Evolutionary conservation across 2,329 filamentous ascomycete genomes (phyloP).

Genomic region (Alternaria ventricosa): DNA sequence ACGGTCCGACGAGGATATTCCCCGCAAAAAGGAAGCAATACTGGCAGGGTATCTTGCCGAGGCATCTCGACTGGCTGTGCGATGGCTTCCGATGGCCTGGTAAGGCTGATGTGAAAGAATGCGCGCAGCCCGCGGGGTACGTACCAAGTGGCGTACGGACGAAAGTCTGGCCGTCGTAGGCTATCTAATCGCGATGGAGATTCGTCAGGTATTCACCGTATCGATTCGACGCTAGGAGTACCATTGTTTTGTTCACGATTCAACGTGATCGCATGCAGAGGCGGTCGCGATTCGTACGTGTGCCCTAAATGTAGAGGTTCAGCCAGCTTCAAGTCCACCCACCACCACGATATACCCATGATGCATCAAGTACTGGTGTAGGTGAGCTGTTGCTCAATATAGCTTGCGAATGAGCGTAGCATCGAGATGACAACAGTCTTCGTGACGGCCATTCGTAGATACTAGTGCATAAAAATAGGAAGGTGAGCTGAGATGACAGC

Average conservation of each 20-base stretch:
- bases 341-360: not conserved
- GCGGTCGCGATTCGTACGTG: not conserved
- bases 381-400: not conserved
- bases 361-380: not conserved
- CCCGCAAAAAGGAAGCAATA: not conserved
- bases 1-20: slow-evolving; percentile 3
- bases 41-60: not conserved
- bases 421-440: not conserved
- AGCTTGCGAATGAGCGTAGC: not conserved
- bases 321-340: not conserved
- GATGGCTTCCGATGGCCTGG: not conserved
- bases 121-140: not conserved
- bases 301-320: not conserved
- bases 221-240: not conserved
- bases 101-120: not conserved
- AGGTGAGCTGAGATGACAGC: not conserved
- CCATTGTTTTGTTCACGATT: not conserved
- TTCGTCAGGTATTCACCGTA: not conserved
- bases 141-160: not conserved
- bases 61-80: not conserved
- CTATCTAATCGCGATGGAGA: not conserved
- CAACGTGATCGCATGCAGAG: not conserved
- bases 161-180: not conserved
- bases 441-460: not conserved
- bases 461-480: not conserved